A percentile compares a stretch with the other conserved stretches of the same genome.
These are phyloP conservation scores for Pyrenophora seminiperda DNA, from an alignment of 2,329 filamentous ascomycete genomes.

Conservation along the genomic window DNA sequence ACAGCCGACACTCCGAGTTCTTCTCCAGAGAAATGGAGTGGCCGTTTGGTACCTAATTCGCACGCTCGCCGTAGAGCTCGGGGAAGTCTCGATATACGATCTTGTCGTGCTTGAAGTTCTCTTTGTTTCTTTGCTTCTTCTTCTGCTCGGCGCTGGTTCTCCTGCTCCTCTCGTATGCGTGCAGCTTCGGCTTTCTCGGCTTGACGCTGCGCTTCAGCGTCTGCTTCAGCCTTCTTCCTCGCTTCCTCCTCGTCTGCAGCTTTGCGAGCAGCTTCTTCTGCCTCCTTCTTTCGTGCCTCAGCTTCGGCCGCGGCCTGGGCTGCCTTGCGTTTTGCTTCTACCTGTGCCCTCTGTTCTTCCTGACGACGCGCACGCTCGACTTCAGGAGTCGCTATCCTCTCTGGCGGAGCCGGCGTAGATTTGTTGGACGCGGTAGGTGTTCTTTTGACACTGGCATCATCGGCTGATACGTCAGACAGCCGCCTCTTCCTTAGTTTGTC, in stretches of 20 bases:
- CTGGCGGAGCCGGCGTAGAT: conserved; percentile 43
- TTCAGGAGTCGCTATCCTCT: conserved; percentile 43
- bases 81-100: conserved; percentile 44
- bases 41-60: conserved; percentile 44
- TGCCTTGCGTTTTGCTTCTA: conserved; percentile 34
- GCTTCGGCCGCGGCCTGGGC: conserved; percentile 29
- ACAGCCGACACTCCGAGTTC: conserved; percentile 47
- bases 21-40: conserved; percentile 47
- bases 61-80: conserved; percentile 46
- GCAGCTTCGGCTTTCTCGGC: conserved; percentile 42
- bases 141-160: conserved; percentile 35
- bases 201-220: conserved; percentile 37
- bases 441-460: conserved; percentile 39
- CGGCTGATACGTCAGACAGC: conserved; percentile 39
- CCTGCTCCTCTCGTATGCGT: conserved; percentile 41
- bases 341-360: conserved; percentile 40
- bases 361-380: conserved; percentile 41
- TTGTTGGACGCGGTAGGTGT: conserved; percentile 43
- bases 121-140: conserved; percentile 38
- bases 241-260: conserved; percentile 40
- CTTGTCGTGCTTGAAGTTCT: conserved; percentile 39
- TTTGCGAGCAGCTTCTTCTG: conserved; percentile 36
- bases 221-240: conserved; percentile 35
- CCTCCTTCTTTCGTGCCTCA: conserved; percentile 35
- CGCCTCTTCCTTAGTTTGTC: conserved; percentile 42